Conservation (phyloP, 306 rosid species). For the Lagenaria siceraria region DNA sequence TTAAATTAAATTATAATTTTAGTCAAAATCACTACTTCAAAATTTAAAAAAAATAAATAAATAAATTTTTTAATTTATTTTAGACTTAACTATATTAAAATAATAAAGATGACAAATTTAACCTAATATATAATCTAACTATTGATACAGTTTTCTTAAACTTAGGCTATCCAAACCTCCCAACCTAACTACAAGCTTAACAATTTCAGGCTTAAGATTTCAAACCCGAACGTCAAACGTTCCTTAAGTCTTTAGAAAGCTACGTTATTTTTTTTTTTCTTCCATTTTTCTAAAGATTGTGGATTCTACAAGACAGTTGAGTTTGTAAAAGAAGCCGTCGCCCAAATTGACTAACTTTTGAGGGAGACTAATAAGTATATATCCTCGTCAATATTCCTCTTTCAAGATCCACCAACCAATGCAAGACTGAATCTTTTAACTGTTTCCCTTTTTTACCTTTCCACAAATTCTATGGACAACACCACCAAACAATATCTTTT, state of each 20-base stretch:
- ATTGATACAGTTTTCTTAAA: no score
- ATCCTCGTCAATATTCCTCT: not conserved
- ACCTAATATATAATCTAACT: no score
- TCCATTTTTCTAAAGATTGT: not conserved
- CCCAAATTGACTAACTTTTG: not conserved
- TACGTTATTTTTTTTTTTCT: not conserved
- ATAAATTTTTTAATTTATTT: no score
- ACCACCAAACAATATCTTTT: not conserved
- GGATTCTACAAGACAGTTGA: not conserved
- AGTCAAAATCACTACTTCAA: no score
- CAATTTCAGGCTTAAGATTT: no score
- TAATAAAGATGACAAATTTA: no score
- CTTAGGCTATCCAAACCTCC: no score
- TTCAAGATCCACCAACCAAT: slow-evolving; percentile 10
- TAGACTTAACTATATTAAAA: no score
- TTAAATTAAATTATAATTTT: no score
- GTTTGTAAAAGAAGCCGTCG: not conserved
- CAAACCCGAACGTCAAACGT: no score
- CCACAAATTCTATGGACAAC: not conserved
- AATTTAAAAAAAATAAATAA: no score
- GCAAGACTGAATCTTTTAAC: not conserved
- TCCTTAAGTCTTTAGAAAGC: not conserved
- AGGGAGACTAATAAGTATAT: not conserved
- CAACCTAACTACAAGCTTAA: no score
- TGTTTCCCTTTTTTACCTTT: not conserved